A percentile compares a stretch with the other conserved stretches of the same genome.
phyloP scores from a whole-genome alignment of 2,329 filamentous ascomycete species.

The Cytospora leucostoma region DNA sequence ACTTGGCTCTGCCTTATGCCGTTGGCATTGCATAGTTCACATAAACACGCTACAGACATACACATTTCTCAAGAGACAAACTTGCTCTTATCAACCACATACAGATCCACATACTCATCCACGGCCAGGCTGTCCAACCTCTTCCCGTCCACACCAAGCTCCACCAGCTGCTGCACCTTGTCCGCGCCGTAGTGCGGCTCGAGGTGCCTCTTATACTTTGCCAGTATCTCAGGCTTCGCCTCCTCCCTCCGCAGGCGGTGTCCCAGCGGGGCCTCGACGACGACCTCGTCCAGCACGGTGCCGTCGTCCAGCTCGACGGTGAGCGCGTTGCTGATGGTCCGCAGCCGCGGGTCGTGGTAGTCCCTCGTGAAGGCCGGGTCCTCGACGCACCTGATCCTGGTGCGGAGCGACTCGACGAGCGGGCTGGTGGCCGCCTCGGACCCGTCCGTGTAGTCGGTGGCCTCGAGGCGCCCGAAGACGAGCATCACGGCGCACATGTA shows the following conservation, averaged over 20 bases:
- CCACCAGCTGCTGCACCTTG: slow-evolving; percentile 79
- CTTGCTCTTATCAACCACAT: slow-evolving; percentile 29
- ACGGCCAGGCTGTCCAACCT: slow-evolving; percentile 79
- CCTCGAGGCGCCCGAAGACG: slow-evolving; percentile 88
- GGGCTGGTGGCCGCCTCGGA: slow-evolving; percentile 87
- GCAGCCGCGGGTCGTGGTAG: slow-evolving; percentile 91
- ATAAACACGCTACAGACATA: background rate
- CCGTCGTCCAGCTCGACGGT: slow-evolving; percentile 95
- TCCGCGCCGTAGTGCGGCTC: slow-evolving; percentile 76
- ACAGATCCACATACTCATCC: slow-evolving; percentile 92
- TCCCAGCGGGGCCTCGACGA: slow-evolving; percentile 90
- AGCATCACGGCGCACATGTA: slow-evolving; percentile 99
- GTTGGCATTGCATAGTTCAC: background rate
- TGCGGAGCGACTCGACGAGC: slow-evolving; percentile 85
- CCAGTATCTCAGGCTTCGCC: slow-evolving; percentile 94
- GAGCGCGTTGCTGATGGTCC: slow-evolving; percentile 95
- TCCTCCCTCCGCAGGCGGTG: slow-evolving; percentile 90
- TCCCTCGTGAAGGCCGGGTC: slow-evolving; percentile 92
- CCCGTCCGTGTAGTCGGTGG: slow-evolving; percentile 90
- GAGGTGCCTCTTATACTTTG: slow-evolving; percentile 93
- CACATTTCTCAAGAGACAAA: slow-evolving; percentile 14
- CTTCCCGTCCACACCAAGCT: slow-evolving; percentile 73
- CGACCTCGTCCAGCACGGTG: slow-evolving; percentile 84
- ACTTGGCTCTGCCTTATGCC: background rate
- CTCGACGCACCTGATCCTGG: slow-evolving; percentile 95